Conservation (phyloP, 78 protist genomes). For the Goniomonas avonlea region DNA sequence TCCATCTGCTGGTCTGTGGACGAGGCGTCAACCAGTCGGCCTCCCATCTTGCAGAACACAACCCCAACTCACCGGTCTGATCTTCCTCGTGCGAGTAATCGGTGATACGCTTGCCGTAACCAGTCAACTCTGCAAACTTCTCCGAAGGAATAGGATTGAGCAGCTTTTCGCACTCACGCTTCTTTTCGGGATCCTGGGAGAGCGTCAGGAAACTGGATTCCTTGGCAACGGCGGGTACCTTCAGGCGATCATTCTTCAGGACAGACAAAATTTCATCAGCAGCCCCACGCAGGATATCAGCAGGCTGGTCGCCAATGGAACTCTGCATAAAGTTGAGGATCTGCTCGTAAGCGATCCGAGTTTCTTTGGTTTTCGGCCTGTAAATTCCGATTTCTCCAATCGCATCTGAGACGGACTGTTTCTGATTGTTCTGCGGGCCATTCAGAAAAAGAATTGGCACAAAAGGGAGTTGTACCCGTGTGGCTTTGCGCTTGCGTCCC, state of each 20-base stretch:
- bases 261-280: slow-evolving; percentile 80
- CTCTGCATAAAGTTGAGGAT: slow-evolving; percentile 39
- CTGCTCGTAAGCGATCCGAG: slow-evolving; percentile 52
- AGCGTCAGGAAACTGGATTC: too few relatives aligned
- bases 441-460: too few relatives aligned
- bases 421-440: too few relatives aligned
- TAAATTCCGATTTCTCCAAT: too few relatives aligned
- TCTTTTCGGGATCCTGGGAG: slow-evolving; percentile 38
- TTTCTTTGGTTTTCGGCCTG: slow-evolving; percentile 65
- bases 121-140: slow-evolving; percentile 43
- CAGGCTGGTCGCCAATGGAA: slow-evolving; percentile 62
- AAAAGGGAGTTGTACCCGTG: too few relatives aligned
- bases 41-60: neutral
- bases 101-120: slow-evolving; percentile 49
- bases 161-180: slow-evolving; percentile 29
- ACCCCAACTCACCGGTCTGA: neutral
- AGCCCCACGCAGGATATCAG: slow-evolving; percentile 70
- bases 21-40: neutral
- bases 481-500: too few relatives aligned
- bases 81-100: slow-evolving; percentile 44
- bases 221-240: slow-evolving; percentile 4
- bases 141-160: slow-evolving; percentile 41
- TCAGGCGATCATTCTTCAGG: slow-evolving; percentile 55
- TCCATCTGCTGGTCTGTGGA: slow-evolving; percentile 36
- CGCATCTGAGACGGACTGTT: too few relatives aligned